phyloP scores from a whole-genome alignment of 768 basidiomycete species.

The Leccinum disarticulatum region DNA sequence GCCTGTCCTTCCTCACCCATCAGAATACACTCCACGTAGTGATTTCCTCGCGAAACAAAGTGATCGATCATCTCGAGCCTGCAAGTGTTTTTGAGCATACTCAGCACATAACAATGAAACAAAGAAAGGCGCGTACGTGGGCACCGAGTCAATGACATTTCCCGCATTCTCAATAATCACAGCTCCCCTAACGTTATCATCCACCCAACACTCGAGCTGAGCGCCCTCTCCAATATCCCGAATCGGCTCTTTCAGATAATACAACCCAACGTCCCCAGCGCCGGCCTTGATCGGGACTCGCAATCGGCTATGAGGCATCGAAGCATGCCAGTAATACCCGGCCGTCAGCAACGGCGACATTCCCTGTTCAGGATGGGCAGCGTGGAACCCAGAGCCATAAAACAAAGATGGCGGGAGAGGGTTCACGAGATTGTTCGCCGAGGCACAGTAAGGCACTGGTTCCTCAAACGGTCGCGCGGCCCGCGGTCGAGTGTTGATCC shows the following conservation, averaged over 20 bases:
- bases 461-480: slow-evolving; percentile 67
- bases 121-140: slow-evolving; percentile 55
- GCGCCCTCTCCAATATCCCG: slow-evolving; percentile 59
- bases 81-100: slow-evolving; percentile 10
- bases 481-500: slow-evolving; percentile 68
- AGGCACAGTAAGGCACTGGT: slow-evolving; percentile 87
- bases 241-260: slow-evolving; percentile 78
- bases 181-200: slow-evolving; percentile 86
- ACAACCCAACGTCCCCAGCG: slow-evolving; percentile 91
- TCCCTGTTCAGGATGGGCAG: slow-evolving; percentile 63
- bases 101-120: not conserved
- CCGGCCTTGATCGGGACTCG: slow-evolving; percentile 82
- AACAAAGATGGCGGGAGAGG: slow-evolving; percentile 94
- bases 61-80: slow-evolving; percentile 88
- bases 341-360: slow-evolving; percentile 50
- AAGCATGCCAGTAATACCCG: slow-evolving; percentile 92
- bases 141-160: slow-evolving; percentile 56
- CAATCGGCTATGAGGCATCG: slow-evolving; percentile 76
- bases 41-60: slow-evolving; percentile 81
- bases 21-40: slow-evolving; percentile 90
- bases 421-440: slow-evolving; percentile 97
- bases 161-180: slow-evolving; percentile 76
- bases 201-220: slow-evolving; percentile 92
- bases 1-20: slow-evolving; percentile 83
- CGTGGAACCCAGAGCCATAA: slow-evolving; percentile 90